A percentile compares a stretch with the other conserved stretches of the same genome.
These are phyloP conservation scores for Lactuca saligna DNA, from an alignment of 129 eudicot genomes.

Conservation along the genomic window DNA sequence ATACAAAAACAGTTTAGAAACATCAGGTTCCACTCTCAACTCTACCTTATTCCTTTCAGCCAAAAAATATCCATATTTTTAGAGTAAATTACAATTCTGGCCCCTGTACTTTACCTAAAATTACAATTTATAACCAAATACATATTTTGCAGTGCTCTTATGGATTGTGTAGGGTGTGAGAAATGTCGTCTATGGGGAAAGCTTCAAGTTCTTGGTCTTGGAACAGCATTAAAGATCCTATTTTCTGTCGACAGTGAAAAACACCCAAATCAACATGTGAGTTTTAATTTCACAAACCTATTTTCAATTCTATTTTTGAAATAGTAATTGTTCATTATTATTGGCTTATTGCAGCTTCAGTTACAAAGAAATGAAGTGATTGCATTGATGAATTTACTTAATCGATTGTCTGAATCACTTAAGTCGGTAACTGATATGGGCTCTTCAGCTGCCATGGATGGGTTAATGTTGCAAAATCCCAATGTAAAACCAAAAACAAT, in stretches of 20 bases:
- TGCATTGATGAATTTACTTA: constrained; percentile 76
- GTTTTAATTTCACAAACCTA: constrained; percentile 15
- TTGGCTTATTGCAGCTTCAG: constrained; percentile 51
- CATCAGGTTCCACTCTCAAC: constrained; percentile 55
- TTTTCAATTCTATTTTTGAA: background rate
- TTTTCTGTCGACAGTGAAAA: constrained; percentile 66
- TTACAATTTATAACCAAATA: background rate
- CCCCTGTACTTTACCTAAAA: too few relatives aligned
- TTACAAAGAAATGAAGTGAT: constrained; percentile 93
- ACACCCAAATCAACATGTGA: constrained; percentile 55
- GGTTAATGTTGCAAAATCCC: constrained; percentile 28
- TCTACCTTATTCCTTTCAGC: constrained; percentile 1
- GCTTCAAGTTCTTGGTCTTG: constrained; percentile 94
- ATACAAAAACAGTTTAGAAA: constrained; percentile 82
- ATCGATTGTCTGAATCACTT: constrained; percentile 85
- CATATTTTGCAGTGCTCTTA: constrained; percentile 66
- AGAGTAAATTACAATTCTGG: too few relatives aligned
- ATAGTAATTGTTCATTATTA: too few relatives aligned
- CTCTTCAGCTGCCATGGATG: constrained; percentile 46
- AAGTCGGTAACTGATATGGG: constrained; percentile 65
- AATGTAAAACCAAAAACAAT: constrained; percentile 17
- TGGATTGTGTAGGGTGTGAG: constrained; percentile 98
- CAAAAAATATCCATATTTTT: background rate
- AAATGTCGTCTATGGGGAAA: constrained; percentile 99
- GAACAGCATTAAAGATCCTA: constrained; percentile 85